Evolutionary conservation across 805 yeast genomes (phyloP).

Genomic region (Metschnikowia corniflorae): DNA sequence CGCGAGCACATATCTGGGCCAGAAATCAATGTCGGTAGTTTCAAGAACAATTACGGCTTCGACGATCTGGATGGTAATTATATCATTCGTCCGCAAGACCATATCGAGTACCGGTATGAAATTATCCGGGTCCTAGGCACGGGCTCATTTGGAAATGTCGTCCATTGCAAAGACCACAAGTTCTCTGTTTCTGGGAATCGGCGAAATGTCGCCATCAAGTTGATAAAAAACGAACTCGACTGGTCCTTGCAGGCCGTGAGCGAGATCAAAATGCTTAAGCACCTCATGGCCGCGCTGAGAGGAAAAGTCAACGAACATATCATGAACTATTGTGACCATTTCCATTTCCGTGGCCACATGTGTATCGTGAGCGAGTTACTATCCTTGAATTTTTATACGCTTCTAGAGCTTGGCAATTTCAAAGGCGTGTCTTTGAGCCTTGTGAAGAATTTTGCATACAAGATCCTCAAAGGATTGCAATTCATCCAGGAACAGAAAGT

Average conservation of each 20-base stretch:
- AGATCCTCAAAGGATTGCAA: conserved; percentile 57
- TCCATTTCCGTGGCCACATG: conserved; percentile 76
- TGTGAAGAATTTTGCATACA: conserved; percentile 45
- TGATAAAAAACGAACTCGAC: conserved; percentile 67
- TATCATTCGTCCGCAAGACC: conserved; percentile 55
- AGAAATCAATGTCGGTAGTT: conserved; percentile 35
- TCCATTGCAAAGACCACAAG: conserved; percentile 66
- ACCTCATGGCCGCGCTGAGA: conserved; percentile 26
- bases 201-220: conserved; percentile 67
- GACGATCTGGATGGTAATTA: conserved; percentile 70
- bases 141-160: conserved; percentile 82
- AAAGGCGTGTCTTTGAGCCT: conserved; percentile 45
- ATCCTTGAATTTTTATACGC: conserved; percentile 62
- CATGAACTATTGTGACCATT: conserved; percentile 62
- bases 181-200: conserved; percentile 10
- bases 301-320: conserved; percentile 28
- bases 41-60: conserved; percentile 57
- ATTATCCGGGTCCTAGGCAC: conserved; percentile 58
- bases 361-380: conserved; percentile 76
- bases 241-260: conserved; percentile 76
- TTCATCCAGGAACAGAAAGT: conserved; percentile 54
- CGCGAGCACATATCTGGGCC: conserved; percentile 2
- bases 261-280: conserved; percentile 66
- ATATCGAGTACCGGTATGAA: conserved; percentile 71
- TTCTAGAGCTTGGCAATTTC: conserved; percentile 47